Evolutionary conservation across 2,329 filamentous ascomycete species (phyloP).

Genomic region (Beauveria australis): DNA sequence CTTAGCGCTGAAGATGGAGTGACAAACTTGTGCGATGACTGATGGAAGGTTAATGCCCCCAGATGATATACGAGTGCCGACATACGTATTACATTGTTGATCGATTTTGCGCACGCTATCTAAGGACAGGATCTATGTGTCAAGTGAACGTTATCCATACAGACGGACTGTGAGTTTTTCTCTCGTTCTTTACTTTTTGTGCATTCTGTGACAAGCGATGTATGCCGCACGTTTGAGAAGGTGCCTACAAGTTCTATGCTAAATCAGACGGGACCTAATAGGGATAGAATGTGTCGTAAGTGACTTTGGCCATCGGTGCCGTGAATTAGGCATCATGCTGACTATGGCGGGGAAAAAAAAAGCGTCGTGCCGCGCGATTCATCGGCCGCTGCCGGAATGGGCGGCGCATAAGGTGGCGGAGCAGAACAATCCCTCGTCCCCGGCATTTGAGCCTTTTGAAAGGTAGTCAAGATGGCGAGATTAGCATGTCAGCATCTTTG

Average conservation of each 20-base stretch:
- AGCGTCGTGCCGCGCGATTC: background rate
- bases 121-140: background rate
- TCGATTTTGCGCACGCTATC: background rate
- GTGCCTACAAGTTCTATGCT: background rate
- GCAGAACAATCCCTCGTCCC: background rate
- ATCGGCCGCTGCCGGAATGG: background rate
- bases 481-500: background rate
- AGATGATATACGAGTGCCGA: constrained; percentile 2
- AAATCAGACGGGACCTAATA: background rate
- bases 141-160: background rate
- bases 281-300: background rate
- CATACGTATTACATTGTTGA: background rate
- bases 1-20: background rate
- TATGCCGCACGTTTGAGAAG: background rate
- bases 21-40: background rate
- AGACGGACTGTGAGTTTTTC: background rate
- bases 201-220: too few relatives aligned
- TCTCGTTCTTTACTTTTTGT: too few relatives aligned
- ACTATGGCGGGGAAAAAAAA: background rate
- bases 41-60: background rate
- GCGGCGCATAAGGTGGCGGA: background rate
- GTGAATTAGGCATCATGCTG: background rate
- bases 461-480: background rate
- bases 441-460: background rate
- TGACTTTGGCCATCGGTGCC: background rate